Base-by-base conservation (phyloP, 768 basidiomycete genomes). In the Mycena crocata region DNA sequence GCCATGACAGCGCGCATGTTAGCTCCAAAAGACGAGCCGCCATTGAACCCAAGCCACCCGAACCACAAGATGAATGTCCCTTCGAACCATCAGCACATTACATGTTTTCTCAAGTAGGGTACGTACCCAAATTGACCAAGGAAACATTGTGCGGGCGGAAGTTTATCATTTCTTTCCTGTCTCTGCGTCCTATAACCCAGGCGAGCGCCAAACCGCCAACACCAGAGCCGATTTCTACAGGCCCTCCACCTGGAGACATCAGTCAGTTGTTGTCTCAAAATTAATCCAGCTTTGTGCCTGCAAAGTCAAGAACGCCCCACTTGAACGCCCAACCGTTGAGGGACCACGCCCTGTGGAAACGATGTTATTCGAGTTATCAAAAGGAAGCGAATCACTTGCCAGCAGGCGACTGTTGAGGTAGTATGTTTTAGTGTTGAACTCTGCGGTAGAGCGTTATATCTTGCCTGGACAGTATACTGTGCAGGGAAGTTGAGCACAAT, bases 81-180 rank as follows among this genome's bases (percentile, higher is more conserved):
- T 23, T 14, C 28, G 50, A 2, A 24, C 40, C 26, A 21, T 35
- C 30, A 44, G 19, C 13, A 1, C 26, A 5, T 23, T n/a, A 17
- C 30, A 8, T 9, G 24, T 13, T 7, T 26, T 23, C 26, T 30
- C n/a, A 10, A 3, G 17, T 28, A n/a, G 23, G 0, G 71, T 90
- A 92, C 12, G n/a, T 95, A 69, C 95, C 94, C 59, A 96, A 85
- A 70, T 87, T 87, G 72, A 96, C 92, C 76, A 93, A 81, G 34
- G 92, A 89, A 24, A 95, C 93, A 76, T 95, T 94, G 79, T 96
- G 93, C 10, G 95, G 94, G 65, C 93, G 86, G 82, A 95, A 96
- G 75, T 92, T 92, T 64, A 88, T 75, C 13, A 93, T 77, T 71
- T 93, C 90, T 46, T 85, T 85, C 70, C 92, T 89, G 67, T 89